Evolutionary conservation across 495 filamentous ascomycete genomes (phyloP), one percentile per base, ranked within the genome.

Genomic region (Podospora pseudocomata): DNA sequence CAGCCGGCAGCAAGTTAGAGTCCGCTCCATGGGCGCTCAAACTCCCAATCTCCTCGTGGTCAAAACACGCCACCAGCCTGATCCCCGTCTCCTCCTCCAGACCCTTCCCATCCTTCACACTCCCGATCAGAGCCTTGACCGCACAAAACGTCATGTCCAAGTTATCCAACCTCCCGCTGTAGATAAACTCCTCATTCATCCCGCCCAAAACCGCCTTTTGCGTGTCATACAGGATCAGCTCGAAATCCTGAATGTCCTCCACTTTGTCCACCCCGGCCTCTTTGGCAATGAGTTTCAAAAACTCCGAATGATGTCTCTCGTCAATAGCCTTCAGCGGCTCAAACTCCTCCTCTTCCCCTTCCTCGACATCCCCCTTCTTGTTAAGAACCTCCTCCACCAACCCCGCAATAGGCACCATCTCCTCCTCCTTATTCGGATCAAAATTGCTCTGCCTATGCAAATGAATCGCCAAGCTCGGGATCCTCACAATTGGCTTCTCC

Each of bases 21-120:
- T 94, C 88, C 2, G 95, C 95, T 71, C 95, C 95, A 72, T 99
- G 96, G 5, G 95, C 93, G 9, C 91, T 94, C 44, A 84, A 85
- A 70, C 91, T 96, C 60, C 95, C 96, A 73, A 98, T 94, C 74
- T 99, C 95, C 77, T 99, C 95, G 81, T 99, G 95, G 77, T 99
- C 95, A 77, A 98, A 99, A 72, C 93, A 88, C 26, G 92, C 88
- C 73, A 97, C 90, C 13, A 99, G 83, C 27, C 95, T 92, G 73
- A 98, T 97, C 54, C 86, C 87, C 3, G 86, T 79, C 71, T 97
- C 95, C 19, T 89, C 77, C 34, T 93, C 87, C 39, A 98, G 84
- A 0, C 86, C 80, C 39, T 49, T 49, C 1, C 83, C 79, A 3
- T 83, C 70, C 4, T 85, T 80, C n/a, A 94, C 78, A 1, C 93